phyloP scores from a whole-genome alignment of 306 rosid genomes.

The Gastrolobium bilobum region DNA sequence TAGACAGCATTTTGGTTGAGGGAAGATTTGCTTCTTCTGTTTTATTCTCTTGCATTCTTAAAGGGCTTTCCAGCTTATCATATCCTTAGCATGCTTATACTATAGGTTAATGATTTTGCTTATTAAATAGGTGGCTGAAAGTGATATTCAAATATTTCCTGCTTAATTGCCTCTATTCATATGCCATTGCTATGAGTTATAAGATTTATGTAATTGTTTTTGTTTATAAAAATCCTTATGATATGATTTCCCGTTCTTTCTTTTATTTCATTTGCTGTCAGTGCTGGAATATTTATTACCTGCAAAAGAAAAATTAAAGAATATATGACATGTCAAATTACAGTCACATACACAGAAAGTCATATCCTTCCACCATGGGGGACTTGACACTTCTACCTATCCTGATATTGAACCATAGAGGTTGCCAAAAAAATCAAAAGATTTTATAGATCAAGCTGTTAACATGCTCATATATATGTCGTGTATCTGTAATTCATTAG shows the following conservation, averaged over 20 bases:
- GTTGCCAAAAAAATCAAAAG: not conserved
- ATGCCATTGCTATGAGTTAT: slow-evolving; percentile 9
- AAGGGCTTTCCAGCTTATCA: slow-evolving; percentile 19
- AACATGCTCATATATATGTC: slow-evolving; percentile 3
- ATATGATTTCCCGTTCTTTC: not conserved
- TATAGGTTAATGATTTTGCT: not conserved
- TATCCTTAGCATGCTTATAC: not conserved
- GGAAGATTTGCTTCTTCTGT: not conserved
- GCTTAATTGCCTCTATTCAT: slow-evolving; percentile 7
- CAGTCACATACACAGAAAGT: not conserved
- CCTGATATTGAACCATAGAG: slow-evolving; percentile 2
- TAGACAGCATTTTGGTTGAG: not conserved
- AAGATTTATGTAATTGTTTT: not conserved
- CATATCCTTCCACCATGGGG: not conserved
- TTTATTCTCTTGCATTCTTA: not conserved
- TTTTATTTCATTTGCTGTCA: slow-evolving; percentile 2
- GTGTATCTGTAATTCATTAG: slow-evolving; percentile 27
- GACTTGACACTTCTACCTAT: not conserved
- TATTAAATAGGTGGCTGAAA: not conserved
- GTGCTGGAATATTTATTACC: not conserved
- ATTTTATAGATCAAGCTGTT: slow-evolving; percentile 3
- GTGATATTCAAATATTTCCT: slow-evolving; percentile 1
- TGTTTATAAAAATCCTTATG: not conserved
- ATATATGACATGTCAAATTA: not conserved
- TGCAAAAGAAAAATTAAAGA: too few relatives aligned